Evolutionary conservation across 345 rosid genomes (phyloP), one percentile per base, ranked within the genome.

Genomic region (Microthlaspi erraticum): DNA sequence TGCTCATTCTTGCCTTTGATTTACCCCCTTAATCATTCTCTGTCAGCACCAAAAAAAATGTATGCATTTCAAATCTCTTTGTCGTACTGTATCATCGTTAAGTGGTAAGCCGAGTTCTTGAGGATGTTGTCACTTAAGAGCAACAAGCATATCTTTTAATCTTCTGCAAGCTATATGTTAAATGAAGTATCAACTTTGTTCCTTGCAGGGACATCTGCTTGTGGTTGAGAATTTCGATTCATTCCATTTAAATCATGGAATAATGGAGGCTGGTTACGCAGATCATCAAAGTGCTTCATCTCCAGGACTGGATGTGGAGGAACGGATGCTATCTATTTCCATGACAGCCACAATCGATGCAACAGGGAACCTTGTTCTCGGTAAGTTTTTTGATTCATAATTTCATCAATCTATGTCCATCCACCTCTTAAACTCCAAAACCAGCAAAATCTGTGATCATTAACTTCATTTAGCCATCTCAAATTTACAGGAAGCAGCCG

Each of bases 341-440:
- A 93, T 88, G 98, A 82, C 91, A 33, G 97, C 96, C 44, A 90
- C 97, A n/a, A 85, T 78, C 79, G 96, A 93, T 56, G 11, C 73
- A 6, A 42, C 51, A 38, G 96, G 92, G 77, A 88, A 86, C 79
- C 92, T 93, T 59, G 79, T 88, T 75, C 92, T 93, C 20, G 96
- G 98, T 90, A 87, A 76, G 9, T 4, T 23, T 52, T 12, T 7
- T 6, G n/a, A 2, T 6, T 10, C 2, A 7, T 52, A 13, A 10
- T 32, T 6, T 32, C n/a, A 73, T 57, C 17, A 51, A 2, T 62
- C 56, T 58, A 8, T 38, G 58, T 14, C 38, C 14, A 33, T 14
- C 38, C 14, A 42, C 61, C 20, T 17, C 54, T 43, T n/a, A 18
- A 68, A 44, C 45, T 12, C 49, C 33, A 29, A 34, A n/a, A 49